Conservation (phyloP, 805 yeast species). For the Zygoascus biomembranicola region DNA sequence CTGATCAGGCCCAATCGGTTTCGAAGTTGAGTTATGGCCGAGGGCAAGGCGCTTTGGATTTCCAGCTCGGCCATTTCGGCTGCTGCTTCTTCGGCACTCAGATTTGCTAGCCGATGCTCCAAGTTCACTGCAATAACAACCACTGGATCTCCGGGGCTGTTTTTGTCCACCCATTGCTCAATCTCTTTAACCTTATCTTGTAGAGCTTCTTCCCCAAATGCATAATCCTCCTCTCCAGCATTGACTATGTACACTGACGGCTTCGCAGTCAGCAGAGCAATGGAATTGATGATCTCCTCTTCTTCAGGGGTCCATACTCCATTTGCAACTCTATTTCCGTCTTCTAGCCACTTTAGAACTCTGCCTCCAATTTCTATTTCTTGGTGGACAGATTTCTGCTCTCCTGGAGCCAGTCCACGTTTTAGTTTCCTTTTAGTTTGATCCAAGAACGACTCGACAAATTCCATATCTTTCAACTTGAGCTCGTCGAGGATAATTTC, state of each 20-base stretch:
- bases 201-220: conserved; percentile 26
- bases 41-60: conserved; percentile 46
- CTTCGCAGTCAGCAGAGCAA: conserved; percentile 75
- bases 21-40: conserved; percentile 59
- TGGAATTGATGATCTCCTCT: conserved; percentile 55
- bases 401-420: conserved; percentile 33
- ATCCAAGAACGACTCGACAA: conserved; percentile 49
- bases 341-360: conserved; percentile 44
- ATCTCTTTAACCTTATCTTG: conserved; percentile 48
- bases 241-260: conserved; percentile 78
- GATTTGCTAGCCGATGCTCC: conserved; percentile 52
- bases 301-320: conserved; percentile 57
- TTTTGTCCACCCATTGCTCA: conserved; percentile 54
- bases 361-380: conserved; percentile 32
- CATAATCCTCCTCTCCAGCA: conserved; percentile 61
- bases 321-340: conserved; percentile 54
- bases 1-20: conserved; percentile 62
- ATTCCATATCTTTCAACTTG: conserved; percentile 59
- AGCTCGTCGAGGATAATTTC: conserved; percentile 58
- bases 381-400: conserved; percentile 38
- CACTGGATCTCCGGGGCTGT: conserved; percentile 60
- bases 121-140: conserved; percentile 64
- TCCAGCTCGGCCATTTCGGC: conserved; percentile 24
- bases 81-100: conserved; percentile 30
- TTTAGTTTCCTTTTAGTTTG: conserved; percentile 35